Evolutionary conservation across 2,329 filamentous ascomycete genomes (phyloP).

Genomic region (Dothidotthia symphoricarpi): DNA sequence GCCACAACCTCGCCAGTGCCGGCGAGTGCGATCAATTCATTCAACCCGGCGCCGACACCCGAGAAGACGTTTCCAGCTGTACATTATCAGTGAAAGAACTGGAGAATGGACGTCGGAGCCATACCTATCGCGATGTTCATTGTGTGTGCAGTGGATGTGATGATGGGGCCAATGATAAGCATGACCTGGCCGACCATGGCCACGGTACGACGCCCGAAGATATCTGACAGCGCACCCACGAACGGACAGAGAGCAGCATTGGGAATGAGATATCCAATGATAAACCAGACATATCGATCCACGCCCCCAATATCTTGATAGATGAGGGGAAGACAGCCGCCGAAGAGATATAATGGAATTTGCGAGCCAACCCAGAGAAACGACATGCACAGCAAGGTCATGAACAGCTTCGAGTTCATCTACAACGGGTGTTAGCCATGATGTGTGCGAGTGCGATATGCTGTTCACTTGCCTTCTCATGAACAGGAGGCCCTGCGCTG

Average conservation of each 20-base stretch:
- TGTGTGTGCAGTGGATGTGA: conserved; percentile 27
- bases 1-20: conserved; percentile 68
- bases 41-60: conserved; percentile 65
- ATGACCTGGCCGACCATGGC: conserved; percentile 32
- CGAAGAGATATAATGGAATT: conserved; percentile 54
- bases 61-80: conserved; percentile 49
- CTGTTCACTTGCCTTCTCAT: conserved; percentile 20
- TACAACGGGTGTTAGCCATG: conserved; percentile 2
- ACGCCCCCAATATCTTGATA: conserved; percentile 61
- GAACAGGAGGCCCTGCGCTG: conserved; percentile 21
- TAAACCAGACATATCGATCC: conserved; percentile 60
- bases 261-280: conserved; percentile 54
- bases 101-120: not conserved
- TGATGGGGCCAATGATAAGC: conserved; percentile 41
- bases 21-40: conserved; percentile 66
- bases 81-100: conserved; percentile 1
- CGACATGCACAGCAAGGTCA: conserved; percentile 58
- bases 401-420: conserved; percentile 47
- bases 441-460: too few relatives aligned
- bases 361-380: conserved; percentile 62
- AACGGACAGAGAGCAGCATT: conserved; percentile 61
- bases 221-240: conserved; percentile 52
- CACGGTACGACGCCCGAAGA: conserved; percentile 35
- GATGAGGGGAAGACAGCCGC: conserved; percentile 49
- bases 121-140: conserved; percentile 36